Percentiles rank a stretch among this genome's conserved stretches.
These are phyloP conservation scores for Russula sp. DNA, from an alignment of 768 basidiomycete genomes.

Conservation along the genomic window DNA sequence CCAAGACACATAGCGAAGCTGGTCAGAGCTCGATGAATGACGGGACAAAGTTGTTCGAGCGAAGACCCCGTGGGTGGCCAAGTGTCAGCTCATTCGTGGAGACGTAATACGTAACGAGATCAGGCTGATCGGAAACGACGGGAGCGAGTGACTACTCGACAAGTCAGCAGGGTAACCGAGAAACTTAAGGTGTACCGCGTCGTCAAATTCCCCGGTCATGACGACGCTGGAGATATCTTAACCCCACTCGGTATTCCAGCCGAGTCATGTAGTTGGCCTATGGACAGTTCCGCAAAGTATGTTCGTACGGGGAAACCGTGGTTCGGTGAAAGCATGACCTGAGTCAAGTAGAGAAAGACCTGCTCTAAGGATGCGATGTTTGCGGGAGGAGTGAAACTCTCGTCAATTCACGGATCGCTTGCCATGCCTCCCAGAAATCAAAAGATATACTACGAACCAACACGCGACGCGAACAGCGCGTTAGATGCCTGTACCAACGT, in stretches of 20 bases:
- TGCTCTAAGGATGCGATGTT: no score
- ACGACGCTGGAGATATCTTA: not conserved
- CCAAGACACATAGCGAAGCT: no score
- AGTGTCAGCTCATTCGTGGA: not conserved
- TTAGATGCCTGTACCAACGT: not conserved
- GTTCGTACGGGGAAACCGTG: not conserved
- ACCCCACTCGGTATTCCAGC: no score
- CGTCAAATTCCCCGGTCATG: not conserved
- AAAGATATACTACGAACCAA: not conserved
- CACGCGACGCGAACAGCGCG: not conserved
- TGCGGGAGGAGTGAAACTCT: not conserved
- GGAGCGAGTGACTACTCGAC: not conserved
- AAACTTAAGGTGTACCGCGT: not conserved
- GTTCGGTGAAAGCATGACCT: not conserved
- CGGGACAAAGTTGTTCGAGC: not conserved
- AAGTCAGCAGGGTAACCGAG: not conserved
- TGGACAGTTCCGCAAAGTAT: not conserved
- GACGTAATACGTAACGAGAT: no score
- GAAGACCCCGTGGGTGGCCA: not conserved
- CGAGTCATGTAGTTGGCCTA: no score
- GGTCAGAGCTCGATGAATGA: not conserved
- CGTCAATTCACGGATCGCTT: not conserved
- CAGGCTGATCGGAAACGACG: not conserved
- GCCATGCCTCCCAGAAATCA: not conserved
- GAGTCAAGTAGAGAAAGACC: no score